A percentile compares a stretch with the other conserved stretches of the same genome.
Conservation (phyloP, 371 early-diverging fungal species). For the Amoeboaphelidium protococcarum region DNA sequence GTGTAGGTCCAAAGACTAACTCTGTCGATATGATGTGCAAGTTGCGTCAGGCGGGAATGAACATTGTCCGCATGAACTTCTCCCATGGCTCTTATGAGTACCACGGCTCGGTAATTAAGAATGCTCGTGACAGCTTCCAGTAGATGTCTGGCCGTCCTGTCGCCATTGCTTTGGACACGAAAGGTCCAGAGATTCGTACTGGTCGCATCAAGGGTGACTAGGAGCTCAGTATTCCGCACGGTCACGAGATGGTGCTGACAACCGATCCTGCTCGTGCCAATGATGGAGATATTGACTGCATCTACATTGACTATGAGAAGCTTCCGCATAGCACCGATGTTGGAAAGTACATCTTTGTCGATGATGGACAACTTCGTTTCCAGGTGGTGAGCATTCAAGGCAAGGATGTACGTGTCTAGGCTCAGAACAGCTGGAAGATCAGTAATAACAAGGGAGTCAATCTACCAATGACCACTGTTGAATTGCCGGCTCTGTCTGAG, state of each 20-base stretch:
- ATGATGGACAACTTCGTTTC: background rate
- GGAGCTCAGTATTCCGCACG: no score
- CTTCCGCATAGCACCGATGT: background rate
- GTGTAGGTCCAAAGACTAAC: no score
- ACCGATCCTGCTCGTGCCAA: background rate
- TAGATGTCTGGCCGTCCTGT: no score
- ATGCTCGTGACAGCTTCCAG: no score
- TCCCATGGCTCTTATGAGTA: conserved; percentile 22
- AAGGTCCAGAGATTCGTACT: conserved; percentile 27
- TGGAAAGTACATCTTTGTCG: background rate
- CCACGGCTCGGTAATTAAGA: no score
- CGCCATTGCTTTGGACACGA: conserved; percentile 20
- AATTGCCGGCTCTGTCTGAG: background rate
- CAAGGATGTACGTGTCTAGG: background rate
- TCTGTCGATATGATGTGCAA: no score
- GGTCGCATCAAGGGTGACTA: conserved; percentile 1
- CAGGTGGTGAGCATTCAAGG: background rate
- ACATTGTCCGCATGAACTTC: conserved; percentile 62
- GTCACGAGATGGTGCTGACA: no score
- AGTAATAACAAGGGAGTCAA: background rate
- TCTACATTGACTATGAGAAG: conserved; percentile 10
- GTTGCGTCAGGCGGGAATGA: no score
- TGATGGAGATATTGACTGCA: conserved; percentile 2
- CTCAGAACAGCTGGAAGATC: background rate
- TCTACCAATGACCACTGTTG: background rate